Base-by-base conservation (phyloP, 345 rosid species). In the Nephelium lappaceum region DNA sequence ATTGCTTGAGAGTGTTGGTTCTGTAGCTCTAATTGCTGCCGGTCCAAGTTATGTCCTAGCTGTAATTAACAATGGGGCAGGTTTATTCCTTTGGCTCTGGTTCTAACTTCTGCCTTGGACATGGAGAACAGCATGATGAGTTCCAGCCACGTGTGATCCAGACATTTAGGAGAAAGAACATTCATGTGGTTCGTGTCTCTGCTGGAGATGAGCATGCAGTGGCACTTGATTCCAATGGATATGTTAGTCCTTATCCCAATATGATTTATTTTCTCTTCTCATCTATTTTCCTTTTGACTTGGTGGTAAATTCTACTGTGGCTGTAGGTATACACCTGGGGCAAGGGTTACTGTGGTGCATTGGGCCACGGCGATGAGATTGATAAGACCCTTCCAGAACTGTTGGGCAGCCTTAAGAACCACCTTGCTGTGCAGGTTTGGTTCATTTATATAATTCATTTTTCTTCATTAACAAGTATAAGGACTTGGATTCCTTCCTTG, bases 121-220 rank as follows among this genome's bases (percentile, higher is more conserved):
- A 93, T 64, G 99, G 98, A 77, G 99, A 95, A 81, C 97, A 93
- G 83, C 96, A 93, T 61, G 87, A 91, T 80, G 99, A 91, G 87
- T 85, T 83, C 67, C 92, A 85, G 78, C 99, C 98, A 69, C 94
- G 97, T 67, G 83, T 80, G 45, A 87, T 93, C 66, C 97, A 92
- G 83, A 88, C 87, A 36, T 95, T 95, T 79, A 88, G 84, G 68
- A 90, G 97, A 81, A 92, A 88, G 80, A 87, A 81, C 39, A 74
- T 93, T 71, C 94, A 91, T 80, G 87, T 93, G 57, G 87, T 92
- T 39, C 97, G 95, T 73, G 96, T 95, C 72, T 95, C 99, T 72
- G 97, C 99, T 67, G 98, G 99, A 25, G 99, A 95, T 67, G 97
- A 95, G 85, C 99, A 95, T 82, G 98, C 90, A 2, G 97, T 93